phyloP scores from a whole-genome alignment of 129 eudicot genomes.

The Flaveria brownii region DNA sequence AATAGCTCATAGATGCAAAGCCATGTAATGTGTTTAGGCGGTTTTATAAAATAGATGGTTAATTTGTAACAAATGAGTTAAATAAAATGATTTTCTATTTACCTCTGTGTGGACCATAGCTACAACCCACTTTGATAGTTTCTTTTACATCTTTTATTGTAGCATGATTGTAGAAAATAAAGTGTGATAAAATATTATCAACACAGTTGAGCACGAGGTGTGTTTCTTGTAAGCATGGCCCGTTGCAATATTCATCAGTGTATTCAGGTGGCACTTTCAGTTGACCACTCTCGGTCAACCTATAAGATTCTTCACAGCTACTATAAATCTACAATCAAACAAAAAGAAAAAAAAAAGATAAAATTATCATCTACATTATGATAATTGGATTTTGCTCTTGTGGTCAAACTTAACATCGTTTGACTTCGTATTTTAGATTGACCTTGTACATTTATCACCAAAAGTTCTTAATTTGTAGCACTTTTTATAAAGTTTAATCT shows the following conservation, averaged over 20 bases:
- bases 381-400: neutral
- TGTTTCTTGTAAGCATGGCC: constrained; percentile 69
- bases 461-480: too few species aligned
- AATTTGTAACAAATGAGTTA: neutral
- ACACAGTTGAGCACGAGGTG: constrained; percentile 62
- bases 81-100: neutral
- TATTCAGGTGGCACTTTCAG: constrained; percentile 62
- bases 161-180: constrained; percentile 61
- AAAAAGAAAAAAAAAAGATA: neutral
- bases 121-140: constrained; percentile 61
- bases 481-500: neutral
- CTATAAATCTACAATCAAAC: constrained; percentile 52
- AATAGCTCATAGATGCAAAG: too few species aligned
- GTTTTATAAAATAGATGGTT: neutral
- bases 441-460: too few species aligned
- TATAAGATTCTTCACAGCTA: constrained; percentile 59
- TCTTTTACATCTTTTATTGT: constrained; percentile 50
- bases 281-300: constrained; percentile 63
- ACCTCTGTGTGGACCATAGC: constrained; percentile 78
- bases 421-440: too few species aligned
- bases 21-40: neutral
- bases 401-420: neutral
- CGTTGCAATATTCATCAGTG: constrained; percentile 55
- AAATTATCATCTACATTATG: neutral
- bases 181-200: constrained; percentile 43